phyloP scores from a whole-genome alignment of 805 yeast genomes.

The Suhomyces xylopsoci region DNA sequence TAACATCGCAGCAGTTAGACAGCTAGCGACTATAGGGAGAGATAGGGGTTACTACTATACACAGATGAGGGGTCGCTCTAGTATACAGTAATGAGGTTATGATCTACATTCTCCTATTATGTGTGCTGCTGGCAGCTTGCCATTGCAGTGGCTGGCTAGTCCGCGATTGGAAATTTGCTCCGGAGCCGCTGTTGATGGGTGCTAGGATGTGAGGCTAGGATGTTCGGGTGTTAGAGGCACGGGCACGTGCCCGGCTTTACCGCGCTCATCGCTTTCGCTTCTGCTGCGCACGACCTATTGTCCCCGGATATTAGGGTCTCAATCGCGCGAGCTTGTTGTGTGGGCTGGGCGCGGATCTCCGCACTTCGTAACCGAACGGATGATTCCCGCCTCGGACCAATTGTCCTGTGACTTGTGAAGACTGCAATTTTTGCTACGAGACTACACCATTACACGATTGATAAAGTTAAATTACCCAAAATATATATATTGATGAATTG shows the following conservation, averaged over 20 bases:
- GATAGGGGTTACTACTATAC: background rate
- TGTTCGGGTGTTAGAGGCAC: background rate
- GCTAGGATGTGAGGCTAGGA: background rate
- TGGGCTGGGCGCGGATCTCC: background rate
- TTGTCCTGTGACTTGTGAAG: background rate
- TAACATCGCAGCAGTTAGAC: background rate
- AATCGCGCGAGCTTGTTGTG: background rate
- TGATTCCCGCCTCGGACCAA: background rate
- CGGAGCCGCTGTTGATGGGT: background rate
- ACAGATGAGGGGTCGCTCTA: background rate
- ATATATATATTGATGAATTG: background rate
- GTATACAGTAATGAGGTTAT: background rate
- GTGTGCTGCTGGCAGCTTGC: background rate
- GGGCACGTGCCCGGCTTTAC: background rate
- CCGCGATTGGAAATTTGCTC: background rate
- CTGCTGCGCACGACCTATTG: background rate
- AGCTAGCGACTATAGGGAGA: background rate
- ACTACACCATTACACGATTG: background rate
- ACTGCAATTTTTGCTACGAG: background rate
- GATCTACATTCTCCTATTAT: background rate
- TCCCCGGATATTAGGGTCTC: background rate
- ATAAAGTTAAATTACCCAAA: background rate
- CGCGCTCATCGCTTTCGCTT: background rate
- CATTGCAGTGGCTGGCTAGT: background rate
- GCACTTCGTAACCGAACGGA: background rate